Evolutionary conservation across 495 filamentous ascomycete genomes (phyloP), one percentile per base, ranked within the genome.

Genomic region (Penicillium silybi): DNA sequence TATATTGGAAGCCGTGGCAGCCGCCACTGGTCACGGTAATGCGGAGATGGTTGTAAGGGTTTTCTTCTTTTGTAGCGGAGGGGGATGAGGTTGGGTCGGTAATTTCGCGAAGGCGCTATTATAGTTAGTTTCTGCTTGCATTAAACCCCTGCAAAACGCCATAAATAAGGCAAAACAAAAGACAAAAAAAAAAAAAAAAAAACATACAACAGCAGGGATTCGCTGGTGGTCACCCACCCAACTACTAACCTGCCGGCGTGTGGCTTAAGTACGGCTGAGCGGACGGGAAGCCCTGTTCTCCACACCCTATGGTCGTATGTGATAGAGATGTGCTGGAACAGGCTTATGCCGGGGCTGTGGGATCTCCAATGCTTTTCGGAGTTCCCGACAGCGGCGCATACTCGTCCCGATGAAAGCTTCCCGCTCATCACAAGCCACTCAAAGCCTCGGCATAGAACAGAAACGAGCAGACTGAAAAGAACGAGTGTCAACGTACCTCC

Each of bases 1-100:
- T 77, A 62, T 97, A 98, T 68, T 98, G 93, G 71, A 98, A 97
- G 17, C 93, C 93, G 72, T 98, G 95, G 69, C 93, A 98, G 32
- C 93, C 93, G 52, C 93, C 93, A 41, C 82, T 86, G 53, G 93
- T 89, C 23, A 98, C 92, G 37, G 88, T 86, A 59, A 98, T 86
- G 39, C 93, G 89, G 16, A 98, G 82, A 9, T 89, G 86, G 32
- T 95, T 81, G 60, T 85, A 73, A 3, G 92, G 88, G 71, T 95
- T 95, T 41, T 76, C 70, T 68, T 95, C 88, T 56, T 84, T 85
- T 16, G 71, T 64, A 39, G 68, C 65, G 44, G 67, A 74, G 25
- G 68, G 69, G 35, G 63, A 73, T 37, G 69, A 68, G 37, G 70
- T 62, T 38, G 67, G 72, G 56, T 73, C 68, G 48, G 76, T 79